Base-by-base conservation (phyloP, 192 early-diverging fungal genomes). In the Coemansia sp. region DNA sequence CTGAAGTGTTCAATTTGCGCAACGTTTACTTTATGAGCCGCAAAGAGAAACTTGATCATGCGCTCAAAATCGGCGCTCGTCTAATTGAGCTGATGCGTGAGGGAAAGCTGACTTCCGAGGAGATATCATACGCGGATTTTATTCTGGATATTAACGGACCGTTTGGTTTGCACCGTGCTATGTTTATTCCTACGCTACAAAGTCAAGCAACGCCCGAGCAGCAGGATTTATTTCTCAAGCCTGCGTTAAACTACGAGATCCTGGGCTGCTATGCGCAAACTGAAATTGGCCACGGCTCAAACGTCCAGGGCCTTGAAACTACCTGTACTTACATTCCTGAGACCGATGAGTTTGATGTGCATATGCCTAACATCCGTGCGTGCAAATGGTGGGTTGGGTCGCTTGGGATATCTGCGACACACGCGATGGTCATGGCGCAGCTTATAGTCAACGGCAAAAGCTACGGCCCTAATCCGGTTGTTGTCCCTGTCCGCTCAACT, bases 311-410 rank as follows among this genome's bases (percentile, higher is more conserved):
- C 3, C 80, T 94, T 22, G 92, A 94, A 80, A 94, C 92, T 25
- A 91, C 89, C 0, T 90, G 91, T 50, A 92, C 90, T 1, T 92
- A 84, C 53, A 79, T 89, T 40, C 84, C 87, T 4, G 89, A 88
- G 67, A 92, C 90, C 4, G 82, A 93, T 61, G 88, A 94, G 79
- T 94, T 92, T 53, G 92, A 90, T 57, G 76, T 94, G 46, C 88
- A 94, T 63, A 83, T 85, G 27, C 92, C 92, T 22, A 81, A 70
- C 53, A 67, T 93, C 43, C 88, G 90, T 37, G 80, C 91, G 0
- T 70, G 83, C 71, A 94, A 94, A 71, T 94, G 91, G 90, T 94
- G 92, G 92, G 82, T 87, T 37, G 92, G 91, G 43, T 88, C 87
- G 22, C 78, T 94, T 21, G 91, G 91, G 56, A 84, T 87, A 43